phyloP scores from a whole-genome alignment of 2,329 filamentous ascomycete genomes.

The Cladosporium colombiae region DNA sequence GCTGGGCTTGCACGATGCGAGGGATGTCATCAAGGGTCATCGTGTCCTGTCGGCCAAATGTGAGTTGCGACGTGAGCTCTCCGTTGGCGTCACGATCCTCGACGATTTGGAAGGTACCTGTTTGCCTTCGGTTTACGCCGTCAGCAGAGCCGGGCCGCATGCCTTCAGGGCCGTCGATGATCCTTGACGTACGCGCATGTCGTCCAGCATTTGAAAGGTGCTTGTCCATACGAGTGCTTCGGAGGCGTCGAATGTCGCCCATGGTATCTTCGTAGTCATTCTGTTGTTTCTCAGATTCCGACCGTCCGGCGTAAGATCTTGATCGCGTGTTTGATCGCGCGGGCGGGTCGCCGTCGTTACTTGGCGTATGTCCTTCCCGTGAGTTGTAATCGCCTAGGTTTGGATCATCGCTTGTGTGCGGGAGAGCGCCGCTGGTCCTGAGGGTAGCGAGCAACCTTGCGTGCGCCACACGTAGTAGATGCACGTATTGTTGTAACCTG shows the following conservation, averaged over 20 bases:
- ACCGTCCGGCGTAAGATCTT: slow-evolving; percentile 68
- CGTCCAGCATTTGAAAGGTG: slow-evolving; percentile 90
- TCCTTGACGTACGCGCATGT: slow-evolving; percentile 84
- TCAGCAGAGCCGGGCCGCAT: slow-evolving; percentile 73
- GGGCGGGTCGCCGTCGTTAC: slow-evolving; percentile 49
- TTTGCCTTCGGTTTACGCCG: slow-evolving; percentile 39
- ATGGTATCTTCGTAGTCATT: slow-evolving; percentile 93
- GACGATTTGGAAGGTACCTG: slow-evolving; percentile 70
- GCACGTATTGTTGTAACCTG: slow-evolving; percentile 91
- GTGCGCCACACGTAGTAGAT: slow-evolving; percentile 86
- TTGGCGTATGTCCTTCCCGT: slow-evolving; percentile 60
- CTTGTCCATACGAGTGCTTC: slow-evolving; percentile 91
- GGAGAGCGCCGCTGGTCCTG: slow-evolving; percentile 76
- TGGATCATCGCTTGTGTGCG: slow-evolving; percentile 70
- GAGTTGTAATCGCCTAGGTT: slow-evolving; percentile 67
- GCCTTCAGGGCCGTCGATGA: slow-evolving; percentile 84
- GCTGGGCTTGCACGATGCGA: slow-evolving; percentile 90
- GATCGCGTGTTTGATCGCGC: slow-evolving; percentile 68
- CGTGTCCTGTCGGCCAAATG: slow-evolving; percentile 86
- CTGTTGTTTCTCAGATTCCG: slow-evolving; percentile 54
- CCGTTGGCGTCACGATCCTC: slow-evolving; percentile 73
- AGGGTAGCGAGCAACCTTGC: slow-evolving; percentile 86
- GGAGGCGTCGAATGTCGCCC: slow-evolving; percentile 86
- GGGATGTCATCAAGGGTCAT: slow-evolving; percentile 95
- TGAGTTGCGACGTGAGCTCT: slow-evolving; percentile 70